Base-by-base conservation (phyloP, 768 basidiomycete genomes). In the Candolleomyces efflorescens region DNA sequence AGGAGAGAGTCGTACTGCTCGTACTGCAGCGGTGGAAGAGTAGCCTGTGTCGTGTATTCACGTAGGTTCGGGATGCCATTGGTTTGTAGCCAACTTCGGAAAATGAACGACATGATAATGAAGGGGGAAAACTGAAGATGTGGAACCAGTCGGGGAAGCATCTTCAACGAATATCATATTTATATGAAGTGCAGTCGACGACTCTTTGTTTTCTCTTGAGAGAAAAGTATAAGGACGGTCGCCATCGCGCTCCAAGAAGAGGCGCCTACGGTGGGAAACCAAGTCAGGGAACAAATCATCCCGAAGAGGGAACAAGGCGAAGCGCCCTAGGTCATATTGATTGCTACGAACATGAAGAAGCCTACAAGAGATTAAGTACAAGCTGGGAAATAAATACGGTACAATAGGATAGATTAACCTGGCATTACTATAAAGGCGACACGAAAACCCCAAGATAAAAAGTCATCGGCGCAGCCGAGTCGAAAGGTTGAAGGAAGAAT, bases 21-120 rank as follows among this genome's bases (percentile, higher is more conserved):
- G 22, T 66, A 63, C 15, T 18, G 36, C n/a, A 82, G 76, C 18
- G 26, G 58, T 3, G 84, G 83, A 17, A 85, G 77, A 18, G 55
- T 70, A 22, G 78, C 77, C 61, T 73, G 73, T 20, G 71, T 79
- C 6, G 85, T 65, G 59, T 83, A 83, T 62, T 69, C 67, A 50
- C 73, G 73, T 39, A 85, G 68, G 62, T 79, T 75, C 62, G 75
- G 69, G 17, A 75, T 74, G 52, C 69, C 78, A 60, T 73, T 70
- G 53, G 56, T 22, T 17, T 64, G 62, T 50, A 48, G 39, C 18
- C 63, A n/a, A n/a, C n/a, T n/a, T n/a, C n/a, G 59, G 46, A 66
- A 58, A 65, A 69, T 68, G 47, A 51, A 58, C 2, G 56, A 52
- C 56, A 58, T 47, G 11, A 55, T 41, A 39, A 56, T 52, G 7